phyloP scores from a whole-genome alignment of 805 yeast genomes.

The Groenewaldozyma salmanticensis region DNA sequence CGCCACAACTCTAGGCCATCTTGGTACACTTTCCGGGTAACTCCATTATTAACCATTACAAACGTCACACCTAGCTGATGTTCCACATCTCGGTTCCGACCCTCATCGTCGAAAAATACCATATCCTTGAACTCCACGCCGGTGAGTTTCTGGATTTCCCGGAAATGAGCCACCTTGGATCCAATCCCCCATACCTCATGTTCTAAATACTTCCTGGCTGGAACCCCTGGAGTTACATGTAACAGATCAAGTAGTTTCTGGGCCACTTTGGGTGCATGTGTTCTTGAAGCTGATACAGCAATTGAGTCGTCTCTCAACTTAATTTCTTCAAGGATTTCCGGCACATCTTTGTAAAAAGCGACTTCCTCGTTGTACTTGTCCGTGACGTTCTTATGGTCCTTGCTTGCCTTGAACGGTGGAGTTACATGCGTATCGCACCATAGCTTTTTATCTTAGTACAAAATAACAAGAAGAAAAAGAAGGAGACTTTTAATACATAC shows the following conservation, averaged over 20 bases:
- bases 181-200: constrained; percentile 31
- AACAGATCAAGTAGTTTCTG: constrained; percentile 46
- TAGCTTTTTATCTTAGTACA: constrained; percentile 25
- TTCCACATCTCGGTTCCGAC: constrained; percentile 67
- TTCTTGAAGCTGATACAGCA: constrained; percentile 62
- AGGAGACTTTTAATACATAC: constrained; percentile 5
- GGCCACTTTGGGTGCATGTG: constrained; percentile 73
- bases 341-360: constrained; percentile 59
- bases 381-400: constrained; percentile 30
- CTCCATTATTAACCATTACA: constrained; percentile 52
- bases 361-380: constrained; percentile 50
- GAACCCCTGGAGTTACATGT: constrained; percentile 38
- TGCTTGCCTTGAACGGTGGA: constrained; percentile 39
- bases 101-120: constrained; percentile 72
- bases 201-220: constrained; percentile 45
- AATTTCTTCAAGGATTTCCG: constrained; percentile 47
- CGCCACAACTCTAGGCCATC: constrained; percentile 15
- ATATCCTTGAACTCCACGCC: constrained; percentile 41
- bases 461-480: not conserved
- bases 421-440: constrained; percentile 74
- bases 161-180: constrained; percentile 45
- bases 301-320: constrained; percentile 38
- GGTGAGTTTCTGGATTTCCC: constrained; percentile 37
- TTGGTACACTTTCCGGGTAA: constrained; percentile 47
- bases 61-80: constrained; percentile 55